These are phyloP conservation scores for Starmerella etchellsii DNA, from an alignment of 805 yeast genomes.

Conservation along the genomic window DNA sequence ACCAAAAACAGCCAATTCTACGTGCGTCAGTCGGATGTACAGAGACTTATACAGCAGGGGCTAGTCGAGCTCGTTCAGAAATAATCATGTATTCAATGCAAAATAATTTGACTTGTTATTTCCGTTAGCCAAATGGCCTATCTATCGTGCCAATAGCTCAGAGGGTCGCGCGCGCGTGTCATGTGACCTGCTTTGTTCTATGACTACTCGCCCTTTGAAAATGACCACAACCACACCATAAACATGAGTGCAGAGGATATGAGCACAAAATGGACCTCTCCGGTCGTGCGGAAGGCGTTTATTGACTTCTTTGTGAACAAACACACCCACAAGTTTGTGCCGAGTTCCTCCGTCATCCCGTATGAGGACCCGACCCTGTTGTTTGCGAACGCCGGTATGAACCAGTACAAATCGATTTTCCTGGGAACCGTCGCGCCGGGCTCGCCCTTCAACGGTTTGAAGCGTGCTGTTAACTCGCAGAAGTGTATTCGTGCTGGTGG, in stretches of 20 bases:
- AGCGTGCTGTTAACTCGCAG: slow-evolving; percentile 89
- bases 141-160: too few species aligned
- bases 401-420: slow-evolving; percentile 95
- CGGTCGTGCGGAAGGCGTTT: slow-evolving; percentile 66
- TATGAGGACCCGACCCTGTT: slow-evolving; percentile 94
- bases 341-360: slow-evolving; percentile 91
- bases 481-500: slow-evolving; percentile 99
- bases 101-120: too few species aligned
- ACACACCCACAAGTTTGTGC: slow-evolving; percentile 64
- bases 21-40: slow-evolving; percentile 89
- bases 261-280: slow-evolving; percentile 23
- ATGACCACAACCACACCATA: too few species aligned
- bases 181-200: too few species aligned
- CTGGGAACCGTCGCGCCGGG: slow-evolving; percentile 95
- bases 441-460: slow-evolving; percentile 68
- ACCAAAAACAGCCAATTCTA: slow-evolving; percentile 90
- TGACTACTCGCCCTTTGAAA: too few species aligned
- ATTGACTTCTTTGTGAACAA: slow-evolving; percentile 60
- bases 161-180: too few species aligned
- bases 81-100: too few species aligned
- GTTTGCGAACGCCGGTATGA: slow-evolving; percentile 99
- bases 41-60: slow-evolving; percentile 86
- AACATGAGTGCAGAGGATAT: slow-evolving; percentile 1
- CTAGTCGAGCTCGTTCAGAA: slow-evolving; percentile 58
- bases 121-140: too few species aligned